Evolutionary conservation across 1,284 basidiomycete genomes (phyloP), one percentile per base, ranked within the genome.

Genomic region (Apiotrichum siamense): DNA sequence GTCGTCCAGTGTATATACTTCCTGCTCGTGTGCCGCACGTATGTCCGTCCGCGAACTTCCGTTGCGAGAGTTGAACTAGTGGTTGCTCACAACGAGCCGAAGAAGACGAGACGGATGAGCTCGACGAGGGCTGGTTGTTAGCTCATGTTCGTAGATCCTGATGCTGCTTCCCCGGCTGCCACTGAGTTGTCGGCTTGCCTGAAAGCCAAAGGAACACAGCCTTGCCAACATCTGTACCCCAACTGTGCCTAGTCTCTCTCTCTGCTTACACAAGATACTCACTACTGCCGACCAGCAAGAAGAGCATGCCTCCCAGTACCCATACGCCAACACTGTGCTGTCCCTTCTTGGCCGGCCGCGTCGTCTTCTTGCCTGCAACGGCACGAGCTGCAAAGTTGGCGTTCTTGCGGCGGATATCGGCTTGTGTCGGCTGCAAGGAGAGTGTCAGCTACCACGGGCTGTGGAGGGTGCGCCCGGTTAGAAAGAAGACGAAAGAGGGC

Each of bases 391-490:
- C 64, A 47, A 72, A 71, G 52, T 70, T 67, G 43, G 69, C 69
- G 53, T 72, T 72, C 55, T 72, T 72, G 43, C 70, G 62, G 43
- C 59, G 54, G 54, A 72, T 72, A 57, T 70, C 69, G 26, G 63
- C 63, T 55, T 63, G 63, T 39, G 67, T 71, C 21, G 69, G 69
- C 70, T 72, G 52, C 17, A 15, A n/a, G n/a, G n/a, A n/a, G 32
- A 2, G 39, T 25, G 41, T 32, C 17, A 41, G 39, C 4, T n/a
- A n/a, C n/a, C n/a, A n/a, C n/a, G n/a, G n/a, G n/a, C n/a, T n/a
- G n/a, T n/a, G n/a, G n/a, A n/a, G n/a, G n/a, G n/a, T n/a, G n/a
- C n/a, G n/a, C n/a, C n/a, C n/a, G n/a, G n/a, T n/a, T n/a, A n/a
- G n/a, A n/a, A n/a, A n/a, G n/a, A n/a, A n/a, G n/a, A n/a, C n/a